Percentiles rank a stretch among this genome's conserved stretches.
These are phyloP conservation scores for Venustampulla echinocandica DNA, from an alignment of 495 filamentous ascomycete genomes.

Conservation along the genomic window DNA sequence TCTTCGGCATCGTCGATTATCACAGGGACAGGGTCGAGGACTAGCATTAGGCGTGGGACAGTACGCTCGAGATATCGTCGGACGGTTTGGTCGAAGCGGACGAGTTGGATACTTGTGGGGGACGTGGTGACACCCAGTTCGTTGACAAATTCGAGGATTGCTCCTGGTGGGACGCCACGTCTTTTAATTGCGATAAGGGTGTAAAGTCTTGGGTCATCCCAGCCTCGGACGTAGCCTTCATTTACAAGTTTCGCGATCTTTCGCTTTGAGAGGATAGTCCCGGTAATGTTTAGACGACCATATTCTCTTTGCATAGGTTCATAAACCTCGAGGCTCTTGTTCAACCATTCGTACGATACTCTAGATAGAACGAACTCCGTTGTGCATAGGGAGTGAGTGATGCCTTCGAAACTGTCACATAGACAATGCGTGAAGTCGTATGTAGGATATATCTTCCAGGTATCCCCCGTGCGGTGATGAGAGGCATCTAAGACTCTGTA, in stretches of 20 bases:
- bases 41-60: constrained; percentile 72
- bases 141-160: constrained; percentile 70
- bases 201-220: constrained; percentile 77
- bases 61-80: constrained; percentile 68
- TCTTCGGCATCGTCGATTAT: constrained; percentile 63
- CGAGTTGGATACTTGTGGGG: constrained; percentile 55
- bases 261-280: constrained; percentile 71
- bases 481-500: constrained; percentile 53
- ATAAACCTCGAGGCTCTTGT: constrained; percentile 58
- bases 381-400: constrained; percentile 76
- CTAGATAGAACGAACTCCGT: constrained; percentile 68
- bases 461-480: constrained; percentile 53
- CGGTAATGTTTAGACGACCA: constrained; percentile 65
- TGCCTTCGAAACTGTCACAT: constrained; percentile 72
- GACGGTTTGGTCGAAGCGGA: constrained; percentile 61
- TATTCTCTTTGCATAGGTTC: constrained; percentile 79
- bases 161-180: constrained; percentile 72
- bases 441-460: constrained; percentile 74
- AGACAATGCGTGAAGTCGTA: constrained; percentile 80
- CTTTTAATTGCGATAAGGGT: constrained; percentile 69
- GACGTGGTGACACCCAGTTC: constrained; percentile 73
- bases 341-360: constrained; percentile 75
- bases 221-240: constrained; percentile 55
- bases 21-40: constrained; percentile 62
- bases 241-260: constrained; percentile 63